A percentile compares a stretch with the other conserved stretches of the same genome.
Conservation (phyloP, 1,284 basidiomycete species). For the Butyriboletus regius region DNA sequence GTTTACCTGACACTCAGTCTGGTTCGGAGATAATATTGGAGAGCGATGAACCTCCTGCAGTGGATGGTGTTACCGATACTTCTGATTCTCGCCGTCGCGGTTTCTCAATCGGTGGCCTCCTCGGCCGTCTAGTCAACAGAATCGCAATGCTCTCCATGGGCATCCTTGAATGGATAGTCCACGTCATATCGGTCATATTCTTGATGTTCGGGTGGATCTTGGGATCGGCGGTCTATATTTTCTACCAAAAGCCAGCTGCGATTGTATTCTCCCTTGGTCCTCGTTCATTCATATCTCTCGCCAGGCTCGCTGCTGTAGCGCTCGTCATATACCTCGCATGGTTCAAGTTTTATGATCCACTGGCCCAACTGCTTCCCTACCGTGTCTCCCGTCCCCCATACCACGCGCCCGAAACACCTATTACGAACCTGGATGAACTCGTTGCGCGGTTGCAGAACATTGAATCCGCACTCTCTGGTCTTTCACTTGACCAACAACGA, state of each 20-base stretch:
- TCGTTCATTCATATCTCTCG: conserved; percentile 28
- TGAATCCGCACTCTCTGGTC: conserved; percentile 53
- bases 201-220: conserved; percentile 38
- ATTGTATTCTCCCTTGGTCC: conserved; percentile 33
- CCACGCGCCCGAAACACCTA: conserved; percentile 51
- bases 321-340: conserved; percentile 39
- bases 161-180: conserved; percentile 38
- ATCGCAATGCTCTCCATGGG: conserved; percentile 26
- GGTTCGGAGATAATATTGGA: conserved; percentile 56
- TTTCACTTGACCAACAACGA: conserved; percentile 50
- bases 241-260: conserved; percentile 40
- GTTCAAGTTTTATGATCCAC: conserved; percentile 36
- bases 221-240: conserved; percentile 37
- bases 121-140: conserved; percentile 42
- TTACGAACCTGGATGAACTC: conserved; percentile 63
- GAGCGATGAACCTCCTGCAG: conserved; percentile 41
- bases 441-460: conserved; percentile 58
- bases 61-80: conserved; percentile 28
- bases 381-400: conserved; percentile 28
- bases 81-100: conserved; percentile 21
- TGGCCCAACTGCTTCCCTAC: conserved; percentile 25
- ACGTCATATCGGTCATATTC: conserved; percentile 23
- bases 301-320: conserved; percentile 35
- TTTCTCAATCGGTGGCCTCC: conserved; percentile 43
- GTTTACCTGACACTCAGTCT: conserved; percentile 40